phyloP scores from a whole-genome alignment of 225 moss, liverwort and hornwort species.

The Bryoerythrophyllum caledonicum region DNA sequence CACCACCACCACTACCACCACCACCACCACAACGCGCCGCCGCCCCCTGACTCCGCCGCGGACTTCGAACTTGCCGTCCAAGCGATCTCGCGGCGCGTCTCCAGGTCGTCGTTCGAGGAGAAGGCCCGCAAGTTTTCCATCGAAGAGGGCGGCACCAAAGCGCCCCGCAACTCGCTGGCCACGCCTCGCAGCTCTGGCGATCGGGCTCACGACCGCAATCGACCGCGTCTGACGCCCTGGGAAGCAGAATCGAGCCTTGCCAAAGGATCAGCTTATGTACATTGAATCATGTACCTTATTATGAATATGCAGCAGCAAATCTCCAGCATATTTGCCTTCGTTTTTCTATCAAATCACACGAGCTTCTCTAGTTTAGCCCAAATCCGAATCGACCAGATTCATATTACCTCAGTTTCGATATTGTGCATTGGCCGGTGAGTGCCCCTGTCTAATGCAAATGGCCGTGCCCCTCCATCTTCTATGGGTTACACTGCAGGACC shows the following conservation, averaged over 20 bases:
- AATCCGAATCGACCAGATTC: no score
- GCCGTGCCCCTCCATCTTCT: no score
- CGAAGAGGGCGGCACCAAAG: constrained; percentile 33
- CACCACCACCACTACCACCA: constrained; percentile 42
- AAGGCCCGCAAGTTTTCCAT: constrained; percentile 26
- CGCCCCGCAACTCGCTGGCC: constrained; percentile 38
- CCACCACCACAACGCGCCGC: constrained; percentile 32
- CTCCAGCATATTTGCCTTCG: no score
- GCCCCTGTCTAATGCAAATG: no score
- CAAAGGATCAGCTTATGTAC: constrained; percentile 33
- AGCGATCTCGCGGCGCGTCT: constrained; percentile 43
- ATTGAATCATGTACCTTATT: constrained; percentile 19
- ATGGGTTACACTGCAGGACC: no score
- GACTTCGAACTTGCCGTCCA: constrained; percentile 50
- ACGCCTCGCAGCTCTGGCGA: constrained; percentile 18
- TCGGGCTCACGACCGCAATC: constrained; percentile 15
- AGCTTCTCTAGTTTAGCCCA: no score
- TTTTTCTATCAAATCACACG: no score
- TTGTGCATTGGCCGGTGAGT: no score
- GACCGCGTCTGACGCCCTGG: constrained; percentile 34
- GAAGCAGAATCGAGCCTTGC: constrained; percentile 33
- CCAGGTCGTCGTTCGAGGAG: constrained; percentile 51
- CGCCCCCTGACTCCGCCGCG: constrained; percentile 18
- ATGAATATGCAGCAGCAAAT: no score
- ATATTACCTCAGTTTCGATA: no score